Conservation (phyloP, 169 alveolate species). For the Cryptosporidium tyzzeri region DNA sequence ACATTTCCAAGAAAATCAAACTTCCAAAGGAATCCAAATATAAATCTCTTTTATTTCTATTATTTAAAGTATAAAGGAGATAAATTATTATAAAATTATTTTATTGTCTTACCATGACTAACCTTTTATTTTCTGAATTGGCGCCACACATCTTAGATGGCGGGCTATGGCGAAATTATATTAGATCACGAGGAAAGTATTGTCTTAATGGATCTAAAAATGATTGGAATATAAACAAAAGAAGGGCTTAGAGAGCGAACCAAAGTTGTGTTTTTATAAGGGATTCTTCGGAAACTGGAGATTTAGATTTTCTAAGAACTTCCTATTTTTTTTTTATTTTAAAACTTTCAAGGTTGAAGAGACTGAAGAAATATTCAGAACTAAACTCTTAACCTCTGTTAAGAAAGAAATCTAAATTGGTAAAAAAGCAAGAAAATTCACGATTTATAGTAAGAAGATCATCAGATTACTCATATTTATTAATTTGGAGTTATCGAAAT, state of each 20-base stretch:
- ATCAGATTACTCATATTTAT: neutral
- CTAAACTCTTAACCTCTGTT: neutral
- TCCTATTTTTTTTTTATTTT: neutral
- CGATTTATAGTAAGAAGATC: neutral
- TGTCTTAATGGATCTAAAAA: constrained; percentile 55
- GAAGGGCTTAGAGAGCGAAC: constrained; percentile 7
- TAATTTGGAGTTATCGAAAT: neutral
- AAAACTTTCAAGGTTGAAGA: constrained; percentile 4
- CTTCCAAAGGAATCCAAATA: neutral
- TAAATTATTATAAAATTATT: neutral
- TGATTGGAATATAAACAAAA: neutral
- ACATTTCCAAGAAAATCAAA: neutral
- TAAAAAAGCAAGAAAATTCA: neutral
- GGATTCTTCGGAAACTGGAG: constrained; percentile 35
- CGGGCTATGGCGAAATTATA: constrained; percentile 2
- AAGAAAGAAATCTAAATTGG: neutral
- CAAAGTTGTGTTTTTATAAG: constrained; percentile 42
- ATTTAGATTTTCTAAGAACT: constrained; percentile 19
- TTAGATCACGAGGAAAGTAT: constrained; percentile 73
- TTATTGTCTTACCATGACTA: neutral
- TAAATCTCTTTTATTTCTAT: neutral
- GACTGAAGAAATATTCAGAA: neutral
- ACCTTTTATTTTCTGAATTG: neutral
- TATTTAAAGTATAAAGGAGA: neutral
- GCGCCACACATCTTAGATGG: constrained; percentile 43